These are phyloP conservation scores for Candida tropicalis DNA, from an alignment of 1,139 yeast species.

Conservation along the genomic window DNA sequence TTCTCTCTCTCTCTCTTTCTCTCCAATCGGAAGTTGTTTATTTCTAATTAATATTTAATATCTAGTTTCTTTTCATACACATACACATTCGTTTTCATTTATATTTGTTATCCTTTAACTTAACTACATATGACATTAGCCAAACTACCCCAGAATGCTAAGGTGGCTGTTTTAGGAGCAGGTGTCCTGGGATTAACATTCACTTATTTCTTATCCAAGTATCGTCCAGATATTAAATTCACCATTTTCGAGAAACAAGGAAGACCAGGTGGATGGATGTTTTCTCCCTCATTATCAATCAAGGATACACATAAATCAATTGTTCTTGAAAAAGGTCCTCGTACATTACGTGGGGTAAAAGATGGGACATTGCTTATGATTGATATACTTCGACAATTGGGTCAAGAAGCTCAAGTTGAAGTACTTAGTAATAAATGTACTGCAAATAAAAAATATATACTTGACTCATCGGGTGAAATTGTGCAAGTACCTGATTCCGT, in stretches of 20 bases:
- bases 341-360: constrained; percentile 72
- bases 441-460: constrained; percentile 65
- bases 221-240: constrained; percentile 73
- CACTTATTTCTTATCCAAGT: constrained; percentile 68
- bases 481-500: constrained; percentile 58
- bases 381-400: constrained; percentile 55
- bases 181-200: constrained; percentile 86
- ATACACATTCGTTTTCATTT: too few relatives aligned
- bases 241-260: constrained; percentile 58
- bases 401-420: constrained; percentile 42
- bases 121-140: constrained; percentile 12
- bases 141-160: constrained; percentile 31
- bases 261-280: constrained; percentile 81
- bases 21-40: constrained; percentile 6
- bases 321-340: constrained; percentile 69
- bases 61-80: too few relatives aligned
- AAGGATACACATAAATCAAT: constrained; percentile 19
- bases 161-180: constrained; percentile 75
- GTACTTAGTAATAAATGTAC: constrained; percentile 50
- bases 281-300: constrained; percentile 32
- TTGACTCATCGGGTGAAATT: constrained; percentile 40
- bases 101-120: too few relatives aligned
- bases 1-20: background rate
- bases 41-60: background rate
- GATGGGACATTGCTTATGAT: constrained; percentile 64